phyloP scores from a whole-genome alignment of 2,329 filamentous ascomycete genomes.

The Fusarium virguliforme region DNA sequence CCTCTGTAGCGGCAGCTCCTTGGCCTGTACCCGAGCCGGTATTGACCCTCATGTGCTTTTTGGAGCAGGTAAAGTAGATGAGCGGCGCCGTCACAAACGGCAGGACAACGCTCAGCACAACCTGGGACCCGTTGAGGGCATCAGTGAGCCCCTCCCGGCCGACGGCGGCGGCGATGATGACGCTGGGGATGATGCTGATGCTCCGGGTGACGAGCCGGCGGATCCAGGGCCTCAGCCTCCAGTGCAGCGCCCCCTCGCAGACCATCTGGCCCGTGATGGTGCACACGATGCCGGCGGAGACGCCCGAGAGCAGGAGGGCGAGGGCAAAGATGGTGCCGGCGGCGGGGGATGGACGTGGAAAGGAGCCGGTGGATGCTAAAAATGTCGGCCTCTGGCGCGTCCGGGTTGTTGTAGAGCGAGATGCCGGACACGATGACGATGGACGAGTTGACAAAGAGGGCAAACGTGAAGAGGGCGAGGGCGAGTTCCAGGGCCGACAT shows the following conservation, averaged over 20 bases:
- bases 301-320: slow-evolving; percentile 83
- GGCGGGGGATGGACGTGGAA: slow-evolving; percentile 74
- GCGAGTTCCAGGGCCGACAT: slow-evolving; percentile 81
- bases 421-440: slow-evolving; percentile 88
- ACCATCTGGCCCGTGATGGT: slow-evolving; percentile 94
- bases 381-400: slow-evolving; percentile 80
- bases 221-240: slow-evolving; percentile 83
- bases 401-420: slow-evolving; percentile 75
- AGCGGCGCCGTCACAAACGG: slow-evolving; percentile 88
- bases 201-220: slow-evolving; percentile 83
- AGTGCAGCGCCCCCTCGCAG: slow-evolving; percentile 84
- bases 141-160: slow-evolving; percentile 79
- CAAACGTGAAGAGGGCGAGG: slow-evolving; percentile 84
- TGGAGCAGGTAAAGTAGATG: slow-evolving; percentile 87
- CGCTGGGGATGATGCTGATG: slow-evolving; percentile 86
- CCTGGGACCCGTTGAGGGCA: slow-evolving; percentile 83
- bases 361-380: slow-evolving; percentile 87
- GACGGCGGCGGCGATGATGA: slow-evolving; percentile 86
- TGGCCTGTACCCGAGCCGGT: slow-evolving; percentile 59
- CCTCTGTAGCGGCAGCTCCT: slow-evolving; percentile 43
- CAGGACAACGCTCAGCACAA: slow-evolving; percentile 82
- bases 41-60: slow-evolving; percentile 83
- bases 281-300: slow-evolving; percentile 88
- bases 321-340: slow-evolving; percentile 90
- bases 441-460: slow-evolving; percentile 86